Percentiles rank a stretch among this genome's conserved stretches.
These are phyloP conservation scores for Lecanicillium sp. DNA, from an alignment of 2,329 filamentous ascomycete species.

Conservation along the genomic window DNA sequence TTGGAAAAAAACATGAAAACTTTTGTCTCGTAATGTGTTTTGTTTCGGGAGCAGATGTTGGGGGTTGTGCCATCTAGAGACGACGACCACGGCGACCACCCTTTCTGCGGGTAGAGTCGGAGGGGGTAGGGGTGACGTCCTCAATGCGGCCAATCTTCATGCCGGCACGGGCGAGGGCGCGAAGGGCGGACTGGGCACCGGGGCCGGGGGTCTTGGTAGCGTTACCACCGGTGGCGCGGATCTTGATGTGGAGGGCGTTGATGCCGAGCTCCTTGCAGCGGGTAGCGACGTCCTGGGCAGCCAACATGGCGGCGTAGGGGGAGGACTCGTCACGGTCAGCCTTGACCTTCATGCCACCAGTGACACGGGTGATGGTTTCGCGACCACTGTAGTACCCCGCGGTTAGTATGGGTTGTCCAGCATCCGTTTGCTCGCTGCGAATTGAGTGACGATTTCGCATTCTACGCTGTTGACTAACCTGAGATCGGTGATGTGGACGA, in stretches of 20 bases:
- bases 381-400: slow-evolving; percentile 92
- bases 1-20: background rate
- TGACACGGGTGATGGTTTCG: slow-evolving; percentile 99
- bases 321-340: slow-evolving; percentile 99
- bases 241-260: slow-evolving; percentile 99
- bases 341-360: slow-evolving; percentile 99
- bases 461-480: slow-evolving; percentile 53
- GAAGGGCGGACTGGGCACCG: slow-evolving; percentile 97
- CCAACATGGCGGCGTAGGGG: slow-evolving; percentile 99
- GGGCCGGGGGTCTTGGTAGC: slow-evolving; percentile 99
- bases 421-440: too few relatives aligned
- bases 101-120: slow-evolving; percentile 99
- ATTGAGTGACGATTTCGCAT: too few relatives aligned
- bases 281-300: slow-evolving; percentile 93
- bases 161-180: slow-evolving; percentile 95
- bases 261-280: slow-evolving; percentile 69
- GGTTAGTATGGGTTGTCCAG: too few relatives aligned
- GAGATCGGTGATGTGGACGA: slow-evolving; percentile 99
- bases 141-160: slow-evolving; percentile 99
- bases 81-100: slow-evolving; percentile 99
- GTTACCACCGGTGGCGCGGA: slow-evolving; percentile 98
- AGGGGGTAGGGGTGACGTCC: slow-evolving; percentile 98
- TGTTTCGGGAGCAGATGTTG: slow-evolving; percentile 28
- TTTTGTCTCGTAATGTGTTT: background rate
- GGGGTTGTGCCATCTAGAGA: slow-evolving; percentile 56